phyloP scores from a whole-genome alignment of 192 early-diverging fungal species.

The Physocladia obscura region DNA sequence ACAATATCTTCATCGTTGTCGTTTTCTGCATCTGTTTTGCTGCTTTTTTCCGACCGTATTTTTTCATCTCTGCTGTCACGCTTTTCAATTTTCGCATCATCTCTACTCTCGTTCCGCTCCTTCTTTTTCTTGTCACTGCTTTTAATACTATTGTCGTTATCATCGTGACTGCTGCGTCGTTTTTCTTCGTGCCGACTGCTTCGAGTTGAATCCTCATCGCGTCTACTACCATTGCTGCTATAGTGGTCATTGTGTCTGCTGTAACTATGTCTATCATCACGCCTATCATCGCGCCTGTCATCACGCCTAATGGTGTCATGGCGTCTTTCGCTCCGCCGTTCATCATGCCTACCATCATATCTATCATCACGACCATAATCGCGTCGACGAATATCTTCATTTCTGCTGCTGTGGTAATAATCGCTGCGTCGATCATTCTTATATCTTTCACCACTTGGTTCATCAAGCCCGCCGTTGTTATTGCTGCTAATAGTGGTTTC shows the following conservation, averaged over 20 bases:
- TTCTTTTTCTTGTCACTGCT: not conserved
- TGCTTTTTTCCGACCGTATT: too few relatives aligned
- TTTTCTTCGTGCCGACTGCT: not conserved
- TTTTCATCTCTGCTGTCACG: too few relatives aligned
- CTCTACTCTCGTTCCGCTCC: too few relatives aligned
- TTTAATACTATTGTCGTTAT: not conserved
- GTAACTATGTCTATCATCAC: not conserved
- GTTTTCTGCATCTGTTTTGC: too few relatives aligned
- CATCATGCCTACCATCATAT: not conserved
- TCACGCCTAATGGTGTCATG: not conserved
- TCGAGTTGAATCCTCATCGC: not conserved
- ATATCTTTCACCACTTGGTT: slow-evolving; percentile 17
- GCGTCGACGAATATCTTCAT: not conserved
- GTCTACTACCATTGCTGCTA: not conserved
- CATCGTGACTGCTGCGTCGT: not conserved
- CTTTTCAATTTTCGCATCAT: too few relatives aligned
- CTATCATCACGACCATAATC: not conserved
- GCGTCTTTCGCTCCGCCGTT: not conserved
- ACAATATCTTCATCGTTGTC: too few relatives aligned
- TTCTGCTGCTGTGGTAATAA: slow-evolving; percentile 13
- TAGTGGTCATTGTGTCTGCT: not conserved
- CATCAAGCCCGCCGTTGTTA: slow-evolving; percentile 3
- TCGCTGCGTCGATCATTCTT: slow-evolving; percentile 19
- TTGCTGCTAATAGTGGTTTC: not conserved
- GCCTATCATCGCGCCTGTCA: not conserved